Evolutionary conservation across 345 rosid genomes (phyloP).

Genomic region (Pseudoturritis turrita): DNA sequence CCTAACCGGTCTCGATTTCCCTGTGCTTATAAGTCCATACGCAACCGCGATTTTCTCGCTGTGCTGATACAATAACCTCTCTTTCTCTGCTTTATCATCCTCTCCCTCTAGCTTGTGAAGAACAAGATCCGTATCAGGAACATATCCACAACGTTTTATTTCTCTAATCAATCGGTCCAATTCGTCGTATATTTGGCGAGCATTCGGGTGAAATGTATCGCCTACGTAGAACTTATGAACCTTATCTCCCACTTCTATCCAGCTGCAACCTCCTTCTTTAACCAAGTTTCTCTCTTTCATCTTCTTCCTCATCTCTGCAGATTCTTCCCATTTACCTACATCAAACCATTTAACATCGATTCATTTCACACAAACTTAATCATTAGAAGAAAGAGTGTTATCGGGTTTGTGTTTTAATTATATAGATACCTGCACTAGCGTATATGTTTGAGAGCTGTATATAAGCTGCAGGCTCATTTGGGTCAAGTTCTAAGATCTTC

Average conservation of each 20-base stretch:
- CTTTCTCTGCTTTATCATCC: constrained; percentile 46
- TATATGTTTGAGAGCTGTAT: constrained; percentile 64
- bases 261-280: constrained; percentile 81
- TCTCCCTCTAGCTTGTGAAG: constrained; percentile 66
- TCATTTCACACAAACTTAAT: background rate
- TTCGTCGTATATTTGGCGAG: constrained; percentile 41
- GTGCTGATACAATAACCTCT: constrained; percentile 57
- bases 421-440: constrained; percentile 41
- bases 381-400: background rate
- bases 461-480: constrained; percentile 61
- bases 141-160: constrained; percentile 57
- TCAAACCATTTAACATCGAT: background rate
- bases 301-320: constrained; percentile 46
- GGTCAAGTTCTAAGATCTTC: constrained; percentile 60
- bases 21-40: constrained; percentile 57
- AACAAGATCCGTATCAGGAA: constrained; percentile 61
- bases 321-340: constrained; percentile 57
- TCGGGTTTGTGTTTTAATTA: background rate
- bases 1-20: constrained; percentile 46
- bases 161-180: constrained; percentile 40
- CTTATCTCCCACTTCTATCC: constrained; percentile 64
- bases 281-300: constrained; percentile 56
- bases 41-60: constrained; percentile 82
- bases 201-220: constrained; percentile 57
- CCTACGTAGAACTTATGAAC: constrained; percentile 68